Evolutionary conservation across 192 early-diverging fungal genomes (phyloP), one percentile per base, ranked within the genome.

Genomic region (Podila clonocystis): DNA sequence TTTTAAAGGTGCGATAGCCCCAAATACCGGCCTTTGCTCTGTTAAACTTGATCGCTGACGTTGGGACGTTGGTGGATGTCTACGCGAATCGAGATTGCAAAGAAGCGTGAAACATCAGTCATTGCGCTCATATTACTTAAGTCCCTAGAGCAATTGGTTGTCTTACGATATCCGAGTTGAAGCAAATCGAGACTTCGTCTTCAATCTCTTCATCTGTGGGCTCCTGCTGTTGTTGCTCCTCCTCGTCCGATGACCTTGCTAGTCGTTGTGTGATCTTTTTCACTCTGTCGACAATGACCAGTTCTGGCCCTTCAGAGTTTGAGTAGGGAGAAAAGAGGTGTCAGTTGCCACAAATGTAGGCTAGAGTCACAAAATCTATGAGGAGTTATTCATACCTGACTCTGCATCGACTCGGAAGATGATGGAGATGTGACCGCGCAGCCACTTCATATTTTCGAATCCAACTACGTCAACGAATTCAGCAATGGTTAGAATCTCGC

Each of bases 371-470:
- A 38, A 41, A 12, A 26, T 11, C 33, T 38, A 28, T 26, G 8
- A 8, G 9, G 11, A 28, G 12, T 28, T 24, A 4, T 26, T 5
- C 67, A 17, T 68, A 79, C 76, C 76, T 36, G 70, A 48, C 12
- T 57, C 48, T 8, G 70, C 65, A 38, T 80, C 77, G 17, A 80
- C 77, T 15, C 77, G 70, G 65, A 80, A 80, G 57, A 80, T 68
- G 62, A 80, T 80, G 5, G 77, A 80, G n/a, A 80, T 80, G 38
- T 80, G 77, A 49, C 77, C 77, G 55, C 77, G 50, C 20, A 80
- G 8, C 77, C 77, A 80, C 38, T 80, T 80, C 62, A 80, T 58
- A 45, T 80, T 80, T 48, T 80, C 77, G 19, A 80, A 80, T 36
- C 77, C 77, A 31, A 80, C 77, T 73, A 72, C 17, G 6, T 4